A percentile compares a stretch with the other conserved stretches of the same genome.
These are phyloP conservation scores for Fusarium begoniae DNA, from an alignment of 2,329 filamentous ascomycete genomes.

Conservation along the genomic window DNA sequence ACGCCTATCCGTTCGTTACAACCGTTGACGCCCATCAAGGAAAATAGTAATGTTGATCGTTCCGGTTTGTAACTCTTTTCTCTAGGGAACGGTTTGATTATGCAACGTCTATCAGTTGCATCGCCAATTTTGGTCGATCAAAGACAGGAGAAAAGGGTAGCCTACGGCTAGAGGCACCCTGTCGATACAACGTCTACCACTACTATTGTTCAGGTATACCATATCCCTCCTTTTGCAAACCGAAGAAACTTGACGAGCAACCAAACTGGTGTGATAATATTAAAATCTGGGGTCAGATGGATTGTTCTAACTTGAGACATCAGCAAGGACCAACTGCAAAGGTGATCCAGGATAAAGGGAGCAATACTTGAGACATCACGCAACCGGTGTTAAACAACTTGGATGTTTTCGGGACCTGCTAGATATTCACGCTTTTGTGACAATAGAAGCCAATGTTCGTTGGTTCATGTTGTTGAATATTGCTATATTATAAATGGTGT, in stretches of 20 bases:
- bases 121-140: background rate
- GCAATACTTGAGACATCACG: slow-evolving; percentile 8
- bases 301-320: slow-evolving; percentile 4
- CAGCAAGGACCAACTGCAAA: background rate
- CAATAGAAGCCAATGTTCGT: background rate
- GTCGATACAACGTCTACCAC: background rate
- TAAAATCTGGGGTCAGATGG: background rate
- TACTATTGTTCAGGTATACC: background rate
- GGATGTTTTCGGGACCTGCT: background rate
- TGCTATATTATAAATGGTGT: background rate
- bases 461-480: background rate
- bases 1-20: background rate
- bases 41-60: background rate
- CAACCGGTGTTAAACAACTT: slow-evolving; percentile 1
- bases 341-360: background rate
- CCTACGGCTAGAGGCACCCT: background rate
- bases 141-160: background rate
- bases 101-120: background rate
- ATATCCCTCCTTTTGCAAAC: background rate
- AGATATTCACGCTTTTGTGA: slow-evolving; percentile 9
- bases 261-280: background rate
- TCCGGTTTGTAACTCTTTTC: background rate
- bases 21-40: background rate
- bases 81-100: background rate
- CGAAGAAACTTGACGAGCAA: background rate